These are phyloP conservation scores for Vitis hybrid DNA, from an alignment of 177 flowering plant species.

Conservation along the genomic window DNA sequence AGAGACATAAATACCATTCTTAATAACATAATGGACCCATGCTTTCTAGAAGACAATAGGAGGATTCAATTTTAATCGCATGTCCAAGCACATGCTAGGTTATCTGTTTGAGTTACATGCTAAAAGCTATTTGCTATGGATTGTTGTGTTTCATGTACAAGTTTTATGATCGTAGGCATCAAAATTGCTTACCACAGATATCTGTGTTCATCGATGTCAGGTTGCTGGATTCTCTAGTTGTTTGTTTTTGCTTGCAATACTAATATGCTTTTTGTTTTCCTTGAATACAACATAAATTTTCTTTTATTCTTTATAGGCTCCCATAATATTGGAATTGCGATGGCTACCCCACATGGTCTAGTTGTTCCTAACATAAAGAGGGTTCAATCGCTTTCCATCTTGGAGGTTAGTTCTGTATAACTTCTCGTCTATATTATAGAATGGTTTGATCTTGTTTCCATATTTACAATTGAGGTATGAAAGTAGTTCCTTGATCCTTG, in stretches of 20 bases:
- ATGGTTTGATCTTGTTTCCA: not conserved
- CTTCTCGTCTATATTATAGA: not conserved
- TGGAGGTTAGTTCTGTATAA: constrained; percentile 58
- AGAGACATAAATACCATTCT: too few relatives aligned
- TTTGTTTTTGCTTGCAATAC: not conserved
- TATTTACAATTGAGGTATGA: not conserved
- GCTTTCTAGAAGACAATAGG: too few relatives aligned
- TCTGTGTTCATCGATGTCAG: not conserved
- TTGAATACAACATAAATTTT: too few relatives aligned
- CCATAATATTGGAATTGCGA: constrained; percentile 91
- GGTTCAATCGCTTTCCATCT: constrained; percentile 79
- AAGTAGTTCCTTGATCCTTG: not conserved
- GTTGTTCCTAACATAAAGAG: constrained; percentile 96
- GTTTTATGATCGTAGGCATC: not conserved
- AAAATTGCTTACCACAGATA: not conserved
- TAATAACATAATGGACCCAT: too few relatives aligned
- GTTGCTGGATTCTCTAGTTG: not conserved
- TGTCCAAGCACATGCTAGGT: not conserved
- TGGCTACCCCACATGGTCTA: constrained; percentile 89
- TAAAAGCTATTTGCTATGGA: not conserved
- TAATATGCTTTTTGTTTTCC: too few relatives aligned
- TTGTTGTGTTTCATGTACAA: not conserved
- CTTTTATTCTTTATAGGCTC: constrained; percentile 41
- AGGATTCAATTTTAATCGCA: not conserved
- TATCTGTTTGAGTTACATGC: not conserved